Conservation (phyloP, 2,329 filamentous ascomycete species). For the Nemania sp. region DNA sequence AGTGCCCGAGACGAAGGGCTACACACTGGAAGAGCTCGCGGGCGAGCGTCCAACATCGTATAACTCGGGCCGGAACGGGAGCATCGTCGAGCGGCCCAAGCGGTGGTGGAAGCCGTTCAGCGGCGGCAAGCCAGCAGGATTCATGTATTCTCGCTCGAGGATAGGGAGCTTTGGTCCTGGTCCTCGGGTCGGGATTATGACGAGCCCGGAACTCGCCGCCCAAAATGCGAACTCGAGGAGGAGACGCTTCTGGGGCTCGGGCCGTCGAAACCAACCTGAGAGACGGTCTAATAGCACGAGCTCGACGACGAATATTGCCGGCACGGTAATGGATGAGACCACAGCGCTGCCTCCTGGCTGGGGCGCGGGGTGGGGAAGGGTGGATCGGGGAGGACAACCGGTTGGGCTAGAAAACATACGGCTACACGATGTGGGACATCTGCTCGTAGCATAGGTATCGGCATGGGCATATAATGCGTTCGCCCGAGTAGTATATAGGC, state of each 20-base stretch:
- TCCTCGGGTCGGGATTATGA: constrained; percentile 58
- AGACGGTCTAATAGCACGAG: constrained; percentile 43
- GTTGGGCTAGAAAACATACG: constrained; percentile 52
- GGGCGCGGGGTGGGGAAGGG: constrained; percentile 56
- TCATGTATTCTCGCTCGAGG: constrained; percentile 57
- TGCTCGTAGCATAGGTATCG: constrained; percentile 45
- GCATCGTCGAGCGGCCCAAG: constrained; percentile 55
- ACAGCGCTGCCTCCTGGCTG: constrained; percentile 52
- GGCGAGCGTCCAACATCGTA: constrained; percentile 74
- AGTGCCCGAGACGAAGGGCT: constrained; percentile 81
- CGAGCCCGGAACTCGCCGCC: constrained; percentile 55
- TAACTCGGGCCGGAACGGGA: constrained; percentile 64
- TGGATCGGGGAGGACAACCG: constrained; percentile 50
- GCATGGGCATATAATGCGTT: constrained; percentile 6
- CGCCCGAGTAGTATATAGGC: background rate
- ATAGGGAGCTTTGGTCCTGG: constrained; percentile 44
- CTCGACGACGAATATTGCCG: constrained; percentile 45
- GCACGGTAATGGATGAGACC: constrained; percentile 35
- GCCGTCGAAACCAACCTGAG: background rate
- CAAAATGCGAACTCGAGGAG: constrained; percentile 42
- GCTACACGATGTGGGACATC: constrained; percentile 54
- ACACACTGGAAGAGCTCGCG: constrained; percentile 77
- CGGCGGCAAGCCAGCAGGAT: constrained; percentile 65
- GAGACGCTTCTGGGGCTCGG: constrained; percentile 41
- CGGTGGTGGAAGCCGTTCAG: constrained; percentile 60